phyloP scores from a whole-genome alignment of 78 protist species.

The Chrysochromulina tobinii region DNA sequence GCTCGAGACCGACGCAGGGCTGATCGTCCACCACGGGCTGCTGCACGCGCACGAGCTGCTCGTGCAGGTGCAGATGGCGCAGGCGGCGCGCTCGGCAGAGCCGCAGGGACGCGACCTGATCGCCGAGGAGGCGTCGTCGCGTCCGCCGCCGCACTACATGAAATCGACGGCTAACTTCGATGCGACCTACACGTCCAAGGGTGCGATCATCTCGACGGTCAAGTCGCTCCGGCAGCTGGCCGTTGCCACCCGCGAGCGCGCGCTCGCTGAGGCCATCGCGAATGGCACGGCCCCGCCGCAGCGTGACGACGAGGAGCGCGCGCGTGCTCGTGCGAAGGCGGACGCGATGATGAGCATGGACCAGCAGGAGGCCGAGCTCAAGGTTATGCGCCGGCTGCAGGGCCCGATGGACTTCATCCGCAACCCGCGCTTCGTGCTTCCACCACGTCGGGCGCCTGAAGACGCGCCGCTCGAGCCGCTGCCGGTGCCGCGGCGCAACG shows the following conservation, averaged over 20 bases:
- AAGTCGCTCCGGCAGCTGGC: background rate
- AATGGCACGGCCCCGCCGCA: background rate
- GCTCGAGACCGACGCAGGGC: background rate
- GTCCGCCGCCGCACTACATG: background rate
- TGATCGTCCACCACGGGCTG: background rate
- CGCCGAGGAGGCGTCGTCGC: background rate
- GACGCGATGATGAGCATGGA: background rate
- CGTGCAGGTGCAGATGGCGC: background rate
- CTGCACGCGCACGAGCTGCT: background rate
- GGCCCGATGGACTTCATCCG: background rate
- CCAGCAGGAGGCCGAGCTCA: background rate
- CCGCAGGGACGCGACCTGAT: too few species aligned
- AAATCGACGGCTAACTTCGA: background rate
- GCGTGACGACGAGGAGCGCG: too few species aligned
- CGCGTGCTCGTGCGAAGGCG: too few species aligned
- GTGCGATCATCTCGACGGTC: background rate
- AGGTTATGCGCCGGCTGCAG: background rate
- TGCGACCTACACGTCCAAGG: too few species aligned
- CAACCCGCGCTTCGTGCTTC: background rate
- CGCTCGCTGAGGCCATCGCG: background rate
- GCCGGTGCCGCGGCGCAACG: background rate
- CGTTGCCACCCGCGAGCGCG: background rate
- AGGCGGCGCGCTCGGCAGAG: background rate
- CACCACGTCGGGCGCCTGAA: background rate
- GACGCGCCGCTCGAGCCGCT: background rate